Base-by-base conservation (phyloP, 2,329 filamentous ascomycete species). In the Monosporascus ibericus region DNA sequence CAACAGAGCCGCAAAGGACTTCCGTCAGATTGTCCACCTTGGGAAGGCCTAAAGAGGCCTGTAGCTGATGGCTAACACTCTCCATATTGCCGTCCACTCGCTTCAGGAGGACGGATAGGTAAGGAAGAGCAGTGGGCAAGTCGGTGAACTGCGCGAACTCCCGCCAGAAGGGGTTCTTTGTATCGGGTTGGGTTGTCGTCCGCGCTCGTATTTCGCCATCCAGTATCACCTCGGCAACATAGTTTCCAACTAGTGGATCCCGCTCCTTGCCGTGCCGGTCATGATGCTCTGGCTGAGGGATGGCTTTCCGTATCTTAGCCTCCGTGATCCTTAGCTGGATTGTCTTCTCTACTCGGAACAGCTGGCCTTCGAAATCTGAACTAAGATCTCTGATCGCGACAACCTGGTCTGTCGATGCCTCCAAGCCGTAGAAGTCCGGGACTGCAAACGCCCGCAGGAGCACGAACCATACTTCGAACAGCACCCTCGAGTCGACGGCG, bases 401-500 rank as follows among this genome's bases (percentile, higher is more conserved):
- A 3, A 79, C 66, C 18, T 74, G 70, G 4, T 72, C 68, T 17
- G 71, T 70, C 14, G 73, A 64, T 9, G 74, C 61, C 40, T 81
- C 75, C 17, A 83, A 66, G 2, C 85, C 89, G 65, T 96, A 97
- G 14, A 97, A 78, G 62, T 96, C 91, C 0, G 94, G 92, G 46
- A 95, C 86, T 0, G 92, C 90, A 68, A 96, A 96, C 0, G 92
- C 91, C 56, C 92, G 84, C 30, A 99, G 70, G 9, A 99, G 75
- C 6, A 96, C 92, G 63, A 95, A 92, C 94, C 94, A 99, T 14
- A 96, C 94, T 67, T 99, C 94, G 63, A 95, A 96, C n/a, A 95
- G 77, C 6, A 95, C 84, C 42, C 92, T 82, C 25, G 84, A 92
- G 60, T 97, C 92, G 44, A 96, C 72, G 3, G 90, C 88, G 36